Percentiles rank a stretch among this genome's conserved stretches.
These are phyloP conservation scores for Paspalum notatum DNA, from an alignment of 176 grass and related monocot species.

Conservation along the genomic window DNA sequence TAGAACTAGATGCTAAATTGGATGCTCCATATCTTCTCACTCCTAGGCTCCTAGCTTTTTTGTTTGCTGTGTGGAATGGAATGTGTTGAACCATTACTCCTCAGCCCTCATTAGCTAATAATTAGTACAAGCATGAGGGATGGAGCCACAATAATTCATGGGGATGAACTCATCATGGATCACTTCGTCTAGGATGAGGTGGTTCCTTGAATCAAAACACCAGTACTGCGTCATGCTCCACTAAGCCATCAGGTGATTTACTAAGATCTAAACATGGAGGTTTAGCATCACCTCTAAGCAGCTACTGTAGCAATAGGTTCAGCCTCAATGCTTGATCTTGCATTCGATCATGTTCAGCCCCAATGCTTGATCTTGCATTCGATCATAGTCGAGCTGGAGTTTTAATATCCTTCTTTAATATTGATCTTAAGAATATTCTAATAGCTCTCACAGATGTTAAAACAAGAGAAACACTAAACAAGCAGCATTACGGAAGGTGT, in stretches of 20 bases:
- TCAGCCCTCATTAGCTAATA: no score
- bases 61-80: no score
- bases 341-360: not conserved
- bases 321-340: not conserved
- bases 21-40: not conserved
- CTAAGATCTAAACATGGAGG: not conserved
- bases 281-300: not conserved
- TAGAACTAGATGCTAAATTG: not conserved
- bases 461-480: constrained; percentile 5
- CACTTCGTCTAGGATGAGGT: no score
- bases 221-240: not conserved
- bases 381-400: not conserved
- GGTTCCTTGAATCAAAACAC: no score
- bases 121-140: no score
- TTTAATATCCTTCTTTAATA: not conserved
- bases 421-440: not conserved
- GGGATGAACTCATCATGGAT: no score
- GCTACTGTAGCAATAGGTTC: not conserved
- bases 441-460: not conserved
- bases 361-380: not conserved
- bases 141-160: no score
- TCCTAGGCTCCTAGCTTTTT: no score
- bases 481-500: not conserved
- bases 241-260: not conserved
- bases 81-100: no score